Percentiles rank a stretch among this genome's conserved stretches.
phyloP scores from a whole-genome alignment of 192 early-diverging fungal genomes.

The Jimgerdemannia lactiflua region DNA sequence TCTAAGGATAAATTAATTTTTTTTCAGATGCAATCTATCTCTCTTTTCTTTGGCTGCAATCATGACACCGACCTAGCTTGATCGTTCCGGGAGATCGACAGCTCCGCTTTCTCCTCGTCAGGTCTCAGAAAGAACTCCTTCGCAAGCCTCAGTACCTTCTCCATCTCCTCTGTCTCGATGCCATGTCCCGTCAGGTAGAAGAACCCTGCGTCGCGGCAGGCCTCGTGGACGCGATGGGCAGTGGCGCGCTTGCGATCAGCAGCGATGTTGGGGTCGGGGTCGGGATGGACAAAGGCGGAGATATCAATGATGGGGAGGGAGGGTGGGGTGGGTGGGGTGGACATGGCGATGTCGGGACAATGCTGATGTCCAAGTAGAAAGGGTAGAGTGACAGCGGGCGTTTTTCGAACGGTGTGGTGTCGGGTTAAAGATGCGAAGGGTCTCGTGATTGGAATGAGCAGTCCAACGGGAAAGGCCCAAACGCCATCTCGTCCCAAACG shows the following conservation, averaged over 20 bases:
- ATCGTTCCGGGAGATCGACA: slow-evolving; percentile 40
- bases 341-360: too few species aligned
- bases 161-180: slow-evolving; percentile 26
- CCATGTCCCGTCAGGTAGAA: slow-evolving; percentile 43
- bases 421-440: too few species aligned
- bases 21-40: neutral
- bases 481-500: too few species aligned
- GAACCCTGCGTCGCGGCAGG: slow-evolving; percentile 42
- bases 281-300: slow-evolving; percentile 40
- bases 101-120: slow-evolving; percentile 28
- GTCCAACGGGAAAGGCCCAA: too few species aligned
- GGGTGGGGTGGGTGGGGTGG: neutral
- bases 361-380: too few species aligned
- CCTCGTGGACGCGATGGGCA: slow-evolving; percentile 30
- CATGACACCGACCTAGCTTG: slow-evolving; percentile 22
- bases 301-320: slow-evolving; percentile 55
- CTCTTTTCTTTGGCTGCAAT: neutral
- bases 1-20: slow-evolving; percentile 10
- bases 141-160: slow-evolving; percentile 24
- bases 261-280: slow-evolving; percentile 34
- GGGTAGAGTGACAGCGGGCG: too few species aligned
- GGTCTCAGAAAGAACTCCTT: slow-evolving; percentile 39
- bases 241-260: neutral
- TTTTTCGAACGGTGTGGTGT: too few species aligned
- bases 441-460: too few species aligned